Evolutionary conservation across 768 basidiomycete genomes (phyloP).

Genomic region (Coprinellus aureogranulatus): DNA sequence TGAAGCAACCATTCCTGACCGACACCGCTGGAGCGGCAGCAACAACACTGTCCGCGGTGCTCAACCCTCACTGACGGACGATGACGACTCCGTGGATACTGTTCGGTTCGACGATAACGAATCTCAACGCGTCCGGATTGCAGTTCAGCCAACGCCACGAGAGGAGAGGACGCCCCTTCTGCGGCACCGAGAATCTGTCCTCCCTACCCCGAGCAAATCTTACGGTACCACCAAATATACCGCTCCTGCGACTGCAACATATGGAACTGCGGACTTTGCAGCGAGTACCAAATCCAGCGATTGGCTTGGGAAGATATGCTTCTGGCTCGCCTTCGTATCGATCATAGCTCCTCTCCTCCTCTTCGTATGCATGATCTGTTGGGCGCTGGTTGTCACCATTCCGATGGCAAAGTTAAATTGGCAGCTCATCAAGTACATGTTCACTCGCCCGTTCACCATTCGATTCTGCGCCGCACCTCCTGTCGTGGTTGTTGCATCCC

Average conservation of each 20-base stretch:
- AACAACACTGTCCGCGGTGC: conserved; percentile 35
- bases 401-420: conserved; percentile 98
- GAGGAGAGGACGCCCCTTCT: conserved; percentile 52
- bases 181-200: conserved; percentile 24
- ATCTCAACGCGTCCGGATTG: background rate
- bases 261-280: conserved; percentile 27
- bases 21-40: conserved; percentile 32
- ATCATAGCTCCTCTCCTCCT: conserved; percentile 90
- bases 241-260: conserved; percentile 16
- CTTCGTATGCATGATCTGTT: conserved; percentile 84
- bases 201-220: conserved; percentile 51
- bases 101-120: conserved; percentile 2
- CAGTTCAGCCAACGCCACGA: conserved; percentile 28
- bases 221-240: conserved; percentile 62
- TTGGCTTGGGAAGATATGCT: conserved; percentile 69
- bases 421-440: conserved; percentile 86
- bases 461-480: conserved; percentile 91
- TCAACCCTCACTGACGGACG: conserved; percentile 20
- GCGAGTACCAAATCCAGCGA: conserved; percentile 40
- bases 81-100: conserved; percentile 17
- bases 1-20: conserved; percentile 30
- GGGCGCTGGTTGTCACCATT: conserved; percentile 92
- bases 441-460: conserved; percentile 74
- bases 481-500: conserved; percentile 52
- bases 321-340: conserved; percentile 74